Conservation (phyloP, 1,284 basidiomycete genomes). For the Ceratobasidium sp. region DNA sequence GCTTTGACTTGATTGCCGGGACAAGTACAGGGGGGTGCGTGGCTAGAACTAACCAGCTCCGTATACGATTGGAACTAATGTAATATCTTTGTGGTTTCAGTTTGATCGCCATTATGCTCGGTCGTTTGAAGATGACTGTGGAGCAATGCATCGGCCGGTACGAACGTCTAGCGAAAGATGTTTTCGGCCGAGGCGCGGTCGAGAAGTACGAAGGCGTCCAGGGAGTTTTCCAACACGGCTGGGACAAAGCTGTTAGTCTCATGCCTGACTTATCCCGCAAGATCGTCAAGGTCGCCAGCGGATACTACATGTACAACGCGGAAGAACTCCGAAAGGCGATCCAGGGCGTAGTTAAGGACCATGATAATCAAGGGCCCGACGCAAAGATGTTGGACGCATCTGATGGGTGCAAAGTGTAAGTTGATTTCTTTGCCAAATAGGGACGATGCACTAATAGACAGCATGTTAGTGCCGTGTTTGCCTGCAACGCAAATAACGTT, state of each 20-base stretch:
- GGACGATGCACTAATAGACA: not conserved
- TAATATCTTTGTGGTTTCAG: constrained; percentile 24
- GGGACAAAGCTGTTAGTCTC: too few relatives aligned
- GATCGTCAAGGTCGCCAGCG: not conserved
- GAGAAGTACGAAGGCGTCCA: too few relatives aligned
- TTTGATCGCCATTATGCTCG: constrained; percentile 59
- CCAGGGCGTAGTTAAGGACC: constrained; percentile 49
- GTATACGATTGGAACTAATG: not conserved
- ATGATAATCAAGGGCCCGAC: constrained; percentile 13
- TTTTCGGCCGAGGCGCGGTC: constrained; percentile 50
- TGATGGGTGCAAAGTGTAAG: constrained; percentile 3
- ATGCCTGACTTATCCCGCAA: too few relatives aligned
- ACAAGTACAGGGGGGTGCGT: constrained; percentile 37
- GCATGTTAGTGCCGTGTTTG: constrained; percentile 5
- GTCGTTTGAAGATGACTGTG: constrained; percentile 56
- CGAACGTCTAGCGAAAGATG: constrained; percentile 52
- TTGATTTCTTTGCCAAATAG: not conserved
- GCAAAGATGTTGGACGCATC: constrained; percentile 27
- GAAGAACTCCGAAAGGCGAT: constrained; percentile 50
- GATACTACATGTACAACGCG: constrained; percentile 44
- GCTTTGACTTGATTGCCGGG: constrained; percentile 32
- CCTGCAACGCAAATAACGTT: constrained; percentile 33
- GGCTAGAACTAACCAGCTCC: too few relatives aligned
- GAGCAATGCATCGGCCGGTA: constrained; percentile 56
- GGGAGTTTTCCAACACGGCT: constrained; percentile 32